Conservation (phyloP, 192 early-diverging fungal genomes). For the Podila horticola region DNA sequence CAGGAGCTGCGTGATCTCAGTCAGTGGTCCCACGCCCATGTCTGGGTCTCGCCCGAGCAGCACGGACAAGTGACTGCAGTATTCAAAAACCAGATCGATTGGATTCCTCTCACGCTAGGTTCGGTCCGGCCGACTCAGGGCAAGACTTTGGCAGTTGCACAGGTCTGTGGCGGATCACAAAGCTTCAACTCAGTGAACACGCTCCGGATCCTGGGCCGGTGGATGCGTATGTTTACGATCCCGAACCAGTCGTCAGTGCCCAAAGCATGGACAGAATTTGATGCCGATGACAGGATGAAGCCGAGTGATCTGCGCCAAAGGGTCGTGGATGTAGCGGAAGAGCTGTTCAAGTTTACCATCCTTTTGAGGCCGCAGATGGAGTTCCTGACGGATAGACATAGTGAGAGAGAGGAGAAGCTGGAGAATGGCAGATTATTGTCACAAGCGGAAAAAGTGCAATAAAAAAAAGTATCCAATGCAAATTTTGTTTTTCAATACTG, state of each 20-base stretch:
- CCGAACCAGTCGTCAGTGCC: constrained; percentile 64
- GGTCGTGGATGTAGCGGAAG: constrained; percentile 64
- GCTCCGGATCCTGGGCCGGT: constrained; percentile 56
- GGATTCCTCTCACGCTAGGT: constrained; percentile 58
- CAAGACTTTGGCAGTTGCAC: constrained; percentile 53
- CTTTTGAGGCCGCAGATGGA: constrained; percentile 52
- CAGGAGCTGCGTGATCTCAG: constrained; percentile 59
- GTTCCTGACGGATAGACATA: constrained; percentile 56
- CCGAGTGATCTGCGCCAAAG: constrained; percentile 53
- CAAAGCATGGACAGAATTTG: constrained; percentile 67
- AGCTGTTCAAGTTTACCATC: constrained; percentile 58
- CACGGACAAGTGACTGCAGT: constrained; percentile 63
- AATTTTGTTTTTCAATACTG: too few species aligned
- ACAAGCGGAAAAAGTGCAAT: constrained; percentile 54
- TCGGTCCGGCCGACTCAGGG: constrained; percentile 58
- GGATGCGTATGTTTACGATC: constrained; percentile 68
- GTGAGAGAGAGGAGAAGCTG: constrained; percentile 57
- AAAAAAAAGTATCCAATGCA: neutral
- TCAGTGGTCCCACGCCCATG: constrained; percentile 62
- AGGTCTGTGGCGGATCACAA: constrained; percentile 63
- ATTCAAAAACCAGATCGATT: constrained; percentile 66
- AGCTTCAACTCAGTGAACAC: constrained; percentile 65
- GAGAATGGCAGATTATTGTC: constrained; percentile 56
- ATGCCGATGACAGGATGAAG: constrained; percentile 56
- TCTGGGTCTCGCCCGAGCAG: constrained; percentile 65